Evolutionary conservation across 176 grass and related monocot species (phyloP).

Genomic region (Alloteropsis semialata): DNA sequence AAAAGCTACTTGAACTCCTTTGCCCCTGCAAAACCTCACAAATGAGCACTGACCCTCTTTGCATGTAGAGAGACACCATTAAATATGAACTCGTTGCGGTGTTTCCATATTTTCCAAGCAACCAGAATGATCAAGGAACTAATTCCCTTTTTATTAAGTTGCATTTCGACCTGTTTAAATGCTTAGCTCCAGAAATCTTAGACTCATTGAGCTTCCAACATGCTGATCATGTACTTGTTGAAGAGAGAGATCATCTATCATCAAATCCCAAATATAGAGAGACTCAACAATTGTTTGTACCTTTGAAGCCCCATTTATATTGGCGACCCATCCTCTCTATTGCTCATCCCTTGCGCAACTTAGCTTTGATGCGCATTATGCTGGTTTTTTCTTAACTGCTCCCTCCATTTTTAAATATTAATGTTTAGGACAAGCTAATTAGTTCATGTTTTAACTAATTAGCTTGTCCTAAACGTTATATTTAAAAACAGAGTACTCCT

Average conservation of each 20-base stretch:
- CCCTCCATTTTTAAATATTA: not conserved
- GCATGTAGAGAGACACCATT: not conserved
- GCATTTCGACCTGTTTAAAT: not conserved
- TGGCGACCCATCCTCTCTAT: not conserved
- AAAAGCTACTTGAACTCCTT: not conserved
- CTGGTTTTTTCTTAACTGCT: not conserved
- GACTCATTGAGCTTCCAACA: not conserved
- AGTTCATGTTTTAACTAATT: not conserved
- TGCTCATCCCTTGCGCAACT: not conserved
- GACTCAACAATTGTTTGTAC: not conserved
- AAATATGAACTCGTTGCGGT: not conserved
- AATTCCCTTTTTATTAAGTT: not conserved
- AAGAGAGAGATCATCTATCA: not conserved
- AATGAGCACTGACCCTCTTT: not conserved
- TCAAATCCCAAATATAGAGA: not conserved
- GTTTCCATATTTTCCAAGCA: not conserved
- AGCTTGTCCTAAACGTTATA: not conserved
- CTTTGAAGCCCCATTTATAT: not conserved
- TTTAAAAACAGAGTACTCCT: not conserved
- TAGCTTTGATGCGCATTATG: slow-evolving; percentile 2
- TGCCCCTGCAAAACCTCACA: not conserved
- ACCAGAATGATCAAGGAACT: not conserved
- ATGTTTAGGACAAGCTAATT: not conserved
- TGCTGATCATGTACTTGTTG: not conserved
- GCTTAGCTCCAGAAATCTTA: not conserved